Evolutionary conservation across 805 yeast species (phyloP).

Genomic region (Geotrichum ghanense): DNA sequence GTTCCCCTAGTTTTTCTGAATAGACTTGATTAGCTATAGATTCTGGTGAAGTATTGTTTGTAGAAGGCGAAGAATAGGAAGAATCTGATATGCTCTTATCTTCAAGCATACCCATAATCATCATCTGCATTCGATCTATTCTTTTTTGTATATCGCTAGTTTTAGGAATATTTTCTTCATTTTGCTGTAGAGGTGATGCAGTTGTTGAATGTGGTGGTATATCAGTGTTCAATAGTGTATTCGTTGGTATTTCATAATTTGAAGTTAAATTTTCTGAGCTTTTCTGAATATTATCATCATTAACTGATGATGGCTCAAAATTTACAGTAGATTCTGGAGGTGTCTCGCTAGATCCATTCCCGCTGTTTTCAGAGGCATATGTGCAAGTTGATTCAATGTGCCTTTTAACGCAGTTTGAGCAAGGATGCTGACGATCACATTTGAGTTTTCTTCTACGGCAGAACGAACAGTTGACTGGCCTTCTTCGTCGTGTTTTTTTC

Average conservation of each 20-base stretch:
- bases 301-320: constrained; percentile 15
- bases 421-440: constrained; percentile 25
- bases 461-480: constrained; percentile 22
- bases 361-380: too few species aligned
- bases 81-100: too few species aligned
- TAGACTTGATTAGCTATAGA: constrained; percentile 7
- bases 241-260: too few species aligned
- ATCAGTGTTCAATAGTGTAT: too few species aligned
- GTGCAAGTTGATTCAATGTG: constrained; percentile 11
- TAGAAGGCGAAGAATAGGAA: background rate
- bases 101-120: constrained; percentile 15
- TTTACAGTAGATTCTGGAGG: constrained; percentile 2
- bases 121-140: constrained; percentile 20
- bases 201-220: too few species aligned
- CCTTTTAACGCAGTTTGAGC: constrained; percentile 22
- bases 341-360: too few species aligned
- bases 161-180: too few species aligned
- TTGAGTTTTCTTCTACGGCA: constrained; percentile 26
- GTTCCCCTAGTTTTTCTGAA: constrained; percentile 8
- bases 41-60: too few species aligned
- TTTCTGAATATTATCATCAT: too few species aligned
- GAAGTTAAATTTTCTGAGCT: too few species aligned
- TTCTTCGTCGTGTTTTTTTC: constrained; percentile 17
- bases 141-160: too few species aligned
- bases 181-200: too few species aligned